Conservation (phyloP, 2,329 filamentous ascomycete genomes). For the Penicillium occitanis region DNA sequence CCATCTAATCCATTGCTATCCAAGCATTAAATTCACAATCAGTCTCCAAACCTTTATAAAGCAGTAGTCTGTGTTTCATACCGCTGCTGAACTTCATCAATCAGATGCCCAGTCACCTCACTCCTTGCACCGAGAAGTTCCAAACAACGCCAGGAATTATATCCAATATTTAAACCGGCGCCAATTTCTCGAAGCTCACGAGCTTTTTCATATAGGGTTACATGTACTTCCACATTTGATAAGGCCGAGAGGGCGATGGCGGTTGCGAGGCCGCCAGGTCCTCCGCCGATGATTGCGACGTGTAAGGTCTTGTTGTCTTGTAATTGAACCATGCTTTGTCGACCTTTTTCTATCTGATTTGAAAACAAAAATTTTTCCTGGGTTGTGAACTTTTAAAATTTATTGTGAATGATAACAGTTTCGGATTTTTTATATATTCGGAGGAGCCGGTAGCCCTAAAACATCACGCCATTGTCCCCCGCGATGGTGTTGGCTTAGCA, state of each 20-base stretch:
- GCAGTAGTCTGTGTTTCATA: slow-evolving; percentile 17
- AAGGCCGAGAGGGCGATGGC: slow-evolving; percentile 48
- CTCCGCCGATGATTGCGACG: slow-evolving; percentile 44
- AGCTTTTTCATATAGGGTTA: slow-evolving; percentile 48
- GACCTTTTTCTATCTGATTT: neutral
- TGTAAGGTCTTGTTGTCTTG: slow-evolving; percentile 21
- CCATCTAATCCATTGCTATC: slow-evolving; percentile 37
- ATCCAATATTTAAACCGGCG: slow-evolving; percentile 49
- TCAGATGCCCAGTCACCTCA: slow-evolving; percentile 38
- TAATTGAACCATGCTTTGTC: neutral
- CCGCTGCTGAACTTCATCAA: slow-evolving; percentile 34
- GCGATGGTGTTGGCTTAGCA: slow-evolving; percentile 7
- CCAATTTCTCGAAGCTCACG: slow-evolving; percentile 49
- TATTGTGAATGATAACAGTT: neutral
- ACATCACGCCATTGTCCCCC: slow-evolving; percentile 10
- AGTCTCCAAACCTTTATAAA: neutral
- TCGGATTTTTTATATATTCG: neutral
- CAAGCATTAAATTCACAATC: neutral
- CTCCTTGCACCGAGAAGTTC: slow-evolving; percentile 48
- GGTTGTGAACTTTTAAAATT: neutral
- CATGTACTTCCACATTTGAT: slow-evolving; percentile 39
- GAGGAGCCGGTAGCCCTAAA: neutral
- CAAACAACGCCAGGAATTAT: slow-evolving; percentile 51
- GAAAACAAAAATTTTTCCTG: too few species aligned
- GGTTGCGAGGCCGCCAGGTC: slow-evolving; percentile 43